phyloP scores from a whole-genome alignment of 768 basidiomycete species.

The Suillus variegatus region DNA sequence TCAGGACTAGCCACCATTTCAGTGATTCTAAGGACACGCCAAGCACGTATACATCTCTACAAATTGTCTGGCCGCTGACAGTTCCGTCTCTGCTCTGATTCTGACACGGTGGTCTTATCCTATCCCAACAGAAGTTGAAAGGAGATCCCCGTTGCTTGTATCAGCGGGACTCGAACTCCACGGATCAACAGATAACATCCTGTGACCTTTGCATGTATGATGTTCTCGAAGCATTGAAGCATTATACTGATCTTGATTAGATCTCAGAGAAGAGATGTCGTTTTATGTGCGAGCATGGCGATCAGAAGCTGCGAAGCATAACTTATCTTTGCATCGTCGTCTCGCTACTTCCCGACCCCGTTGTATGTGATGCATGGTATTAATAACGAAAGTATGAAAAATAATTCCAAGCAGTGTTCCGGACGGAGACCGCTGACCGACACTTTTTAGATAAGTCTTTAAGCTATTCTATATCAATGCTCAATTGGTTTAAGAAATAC shows the following conservation, averaged over 20 bases:
- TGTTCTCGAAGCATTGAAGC: not conserved
- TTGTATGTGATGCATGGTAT: not conserved
- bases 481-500: not conserved
- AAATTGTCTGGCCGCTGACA: not conserved
- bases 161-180: not conserved
- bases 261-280: not conserved
- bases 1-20: not conserved
- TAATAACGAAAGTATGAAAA: not conserved
- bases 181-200: not conserved
- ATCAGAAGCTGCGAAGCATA: not conserved
- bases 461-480: not conserved
- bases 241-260: not conserved
- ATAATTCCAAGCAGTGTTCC: not conserved
- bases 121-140: not conserved
- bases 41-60: not conserved
- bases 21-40: not conserved
- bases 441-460: not conserved
- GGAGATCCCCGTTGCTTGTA: not conserved
- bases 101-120: not conserved
- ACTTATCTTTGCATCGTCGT: not conserved
- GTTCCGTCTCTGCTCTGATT: not conserved
- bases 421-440: not conserved
- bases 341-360: not conserved
- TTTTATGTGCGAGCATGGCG: not conserved
- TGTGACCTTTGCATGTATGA: not conserved